phyloP scores from a whole-genome alignment of 306 rosid species.

The Adenanthera pavonina region DNA sequence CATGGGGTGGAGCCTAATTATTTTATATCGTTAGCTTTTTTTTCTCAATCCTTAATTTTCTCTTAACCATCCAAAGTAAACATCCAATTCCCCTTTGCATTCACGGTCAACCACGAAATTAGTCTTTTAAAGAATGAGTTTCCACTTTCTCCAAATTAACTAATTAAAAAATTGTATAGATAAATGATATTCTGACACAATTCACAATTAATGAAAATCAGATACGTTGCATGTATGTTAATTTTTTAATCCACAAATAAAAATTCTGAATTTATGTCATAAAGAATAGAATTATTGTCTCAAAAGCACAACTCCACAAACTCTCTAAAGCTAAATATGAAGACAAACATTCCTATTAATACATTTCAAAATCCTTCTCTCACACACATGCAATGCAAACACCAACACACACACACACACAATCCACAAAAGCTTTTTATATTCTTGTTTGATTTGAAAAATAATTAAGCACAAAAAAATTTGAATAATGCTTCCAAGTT shows the following conservation, averaged over 20 bases:
- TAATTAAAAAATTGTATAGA: background rate
- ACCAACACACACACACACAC: background rate
- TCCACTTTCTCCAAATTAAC: background rate
- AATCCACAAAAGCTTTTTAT: slow-evolving; percentile 23
- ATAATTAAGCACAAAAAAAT: background rate
- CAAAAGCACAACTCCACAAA: slow-evolving; percentile 42
- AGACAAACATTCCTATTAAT: slow-evolving; percentile 41
- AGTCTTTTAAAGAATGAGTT: background rate
- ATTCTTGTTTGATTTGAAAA: slow-evolving; percentile 30
- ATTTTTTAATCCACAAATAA: background rate
- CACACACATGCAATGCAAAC: slow-evolving; percentile 34
- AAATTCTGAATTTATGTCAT: background rate
- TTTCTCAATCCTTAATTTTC: too few relatives aligned
- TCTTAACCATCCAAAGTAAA: too few relatives aligned
- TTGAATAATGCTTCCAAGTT: slow-evolving; percentile 26
- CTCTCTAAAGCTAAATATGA: slow-evolving; percentile 34
- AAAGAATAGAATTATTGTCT: slow-evolving; percentile 39
- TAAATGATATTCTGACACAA: background rate
- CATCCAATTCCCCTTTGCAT: too few relatives aligned
- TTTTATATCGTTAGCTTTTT: too few relatives aligned
- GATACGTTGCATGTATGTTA: background rate
- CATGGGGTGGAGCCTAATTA: too few relatives aligned
- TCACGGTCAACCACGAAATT: too few relatives aligned
- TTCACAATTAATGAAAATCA: background rate
- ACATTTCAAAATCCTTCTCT: slow-evolving; percentile 13